A percentile compares a stretch with the other conserved stretches of the same genome.
Evolutionary conservation across 1,284 basidiomycete genomes (phyloP).

Genomic region (Austroboletus niveus): DNA sequence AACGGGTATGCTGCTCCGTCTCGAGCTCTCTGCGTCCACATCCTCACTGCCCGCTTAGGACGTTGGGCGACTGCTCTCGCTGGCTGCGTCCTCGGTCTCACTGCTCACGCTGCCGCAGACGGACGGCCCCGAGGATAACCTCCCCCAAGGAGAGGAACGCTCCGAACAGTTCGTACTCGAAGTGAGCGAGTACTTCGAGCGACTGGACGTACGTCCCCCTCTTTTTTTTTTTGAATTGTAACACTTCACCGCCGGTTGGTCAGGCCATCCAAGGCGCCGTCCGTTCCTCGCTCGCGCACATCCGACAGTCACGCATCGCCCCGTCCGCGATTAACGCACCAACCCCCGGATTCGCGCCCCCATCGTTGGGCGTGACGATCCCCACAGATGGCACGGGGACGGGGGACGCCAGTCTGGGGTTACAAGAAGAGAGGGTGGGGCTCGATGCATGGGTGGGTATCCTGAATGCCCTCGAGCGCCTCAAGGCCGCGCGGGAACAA

Average conservation of each 20-base stretch:
- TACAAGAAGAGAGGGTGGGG: conserved; percentile 74
- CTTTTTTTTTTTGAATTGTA: neutral
- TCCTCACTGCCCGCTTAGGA: conserved; percentile 44
- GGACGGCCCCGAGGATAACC: conserved; percentile 57
- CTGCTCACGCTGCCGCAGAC: conserved; percentile 76
- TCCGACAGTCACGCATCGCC: conserved; percentile 77
- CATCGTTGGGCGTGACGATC: conserved; percentile 73
- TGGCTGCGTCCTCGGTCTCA: conserved; percentile 74
- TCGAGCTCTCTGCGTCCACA: neutral
- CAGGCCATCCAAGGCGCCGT: conserved; percentile 73
- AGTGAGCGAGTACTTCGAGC: conserved; percentile 80
- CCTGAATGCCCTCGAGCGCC: conserved; percentile 57
- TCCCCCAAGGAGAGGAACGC: conserved; percentile 76
- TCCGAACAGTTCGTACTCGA: conserved; percentile 81
- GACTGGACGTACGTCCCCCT: conserved; percentile 60
- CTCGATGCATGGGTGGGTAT: conserved; percentile 76
- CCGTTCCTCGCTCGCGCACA: conserved; percentile 74
- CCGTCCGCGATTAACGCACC: conserved; percentile 79
- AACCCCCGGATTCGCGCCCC: conserved; percentile 65
- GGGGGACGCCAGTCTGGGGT: conserved; percentile 47
- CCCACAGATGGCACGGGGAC: conserved; percentile 43
- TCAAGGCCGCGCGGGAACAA: conserved; percentile 48
- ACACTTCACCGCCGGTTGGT: neutral
- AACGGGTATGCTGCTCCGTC: conserved; percentile 54
- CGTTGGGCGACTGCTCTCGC: conserved; percentile 66